These are phyloP conservation scores for Marvania coccoides DNA, from an alignment of 139 green algal genomes.

Conservation along the genomic window DNA sequence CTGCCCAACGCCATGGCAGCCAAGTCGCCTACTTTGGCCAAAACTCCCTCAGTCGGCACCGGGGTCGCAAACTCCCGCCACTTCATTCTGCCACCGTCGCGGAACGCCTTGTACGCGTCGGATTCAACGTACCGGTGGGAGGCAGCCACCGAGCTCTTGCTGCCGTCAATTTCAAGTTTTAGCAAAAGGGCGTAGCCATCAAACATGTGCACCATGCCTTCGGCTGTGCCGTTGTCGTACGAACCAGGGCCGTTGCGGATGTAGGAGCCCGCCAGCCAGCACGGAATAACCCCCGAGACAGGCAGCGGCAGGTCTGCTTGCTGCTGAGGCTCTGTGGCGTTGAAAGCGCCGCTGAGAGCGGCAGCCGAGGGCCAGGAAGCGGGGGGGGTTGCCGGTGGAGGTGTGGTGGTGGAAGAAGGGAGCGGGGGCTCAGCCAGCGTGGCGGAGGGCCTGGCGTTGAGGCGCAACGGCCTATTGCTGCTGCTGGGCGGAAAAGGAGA, in stretches of 20 bases:
- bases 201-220: slow-evolving; percentile 54
- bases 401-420: too few relatives aligned
- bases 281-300: slow-evolving; percentile 31
- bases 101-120: slow-evolving; percentile 27
- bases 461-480: too few relatives aligned
- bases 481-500: neutral
- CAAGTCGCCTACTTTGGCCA: slow-evolving; percentile 6
- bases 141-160: slow-evolving; percentile 10
- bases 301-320: slow-evolving; percentile 12
- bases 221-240: neutral
- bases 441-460: too few relatives aligned
- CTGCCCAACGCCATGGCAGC: slow-evolving; percentile 5
- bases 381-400: too few relatives aligned
- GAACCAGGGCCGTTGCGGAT: slow-evolving; percentile 49
- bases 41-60: slow-evolving; percentile 5
- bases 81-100: slow-evolving; percentile 33
- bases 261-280: slow-evolving; percentile 45
- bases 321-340: neutral
- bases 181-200: slow-evolving; percentile 61
- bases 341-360: neutral
- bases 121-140: slow-evolving; percentile 26
- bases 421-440: too few relatives aligned
- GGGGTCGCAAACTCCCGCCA: slow-evolving; percentile 56
- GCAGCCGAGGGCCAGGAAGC: neutral
- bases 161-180: slow-evolving; percentile 39